A percentile compares a stretch with the other conserved stretches of the same genome.
phyloP scores from a whole-genome alignment of 805 yeast species.

The Debaryomyces tyrocola region DNA sequence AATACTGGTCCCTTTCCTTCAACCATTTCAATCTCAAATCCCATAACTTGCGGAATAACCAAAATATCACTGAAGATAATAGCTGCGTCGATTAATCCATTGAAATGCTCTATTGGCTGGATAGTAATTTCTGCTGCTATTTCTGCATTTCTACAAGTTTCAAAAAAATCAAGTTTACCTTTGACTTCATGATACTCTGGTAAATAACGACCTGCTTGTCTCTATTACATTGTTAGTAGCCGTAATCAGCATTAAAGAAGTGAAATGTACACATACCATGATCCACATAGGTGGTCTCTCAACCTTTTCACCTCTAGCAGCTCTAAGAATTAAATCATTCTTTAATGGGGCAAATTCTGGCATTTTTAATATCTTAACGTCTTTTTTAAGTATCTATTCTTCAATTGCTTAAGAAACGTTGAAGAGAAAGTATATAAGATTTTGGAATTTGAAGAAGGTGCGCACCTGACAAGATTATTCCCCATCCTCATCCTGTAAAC shows the following conservation, averaged over 20 bases:
- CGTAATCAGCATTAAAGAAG: neutral
- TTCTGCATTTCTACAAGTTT: conserved; percentile 93
- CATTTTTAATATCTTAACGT: conserved; percentile 14
- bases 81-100: conserved; percentile 92
- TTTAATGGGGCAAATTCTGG: conserved; percentile 69
- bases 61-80: conserved; percentile 93
- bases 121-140: conserved; percentile 91
- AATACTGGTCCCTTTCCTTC: conserved; percentile 95
- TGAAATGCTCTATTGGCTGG: conserved; percentile 89
- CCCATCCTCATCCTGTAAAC: neutral
- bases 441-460: too few species aligned
- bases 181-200: conserved; percentile 93
- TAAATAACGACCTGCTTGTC: conserved; percentile 94
- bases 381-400: too few species aligned
- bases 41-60: conserved; percentile 98
- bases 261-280: conserved; percentile 55
- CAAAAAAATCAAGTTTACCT: conserved; percentile 84
- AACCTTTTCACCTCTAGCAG: conserved; percentile 85
- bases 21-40: conserved; percentile 89
- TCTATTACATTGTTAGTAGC: conserved; percentile 27
- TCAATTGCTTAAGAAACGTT: too few species aligned
- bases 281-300: conserved; percentile 99
- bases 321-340: conserved; percentile 88
- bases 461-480: neutral
- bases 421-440: too few species aligned